phyloP scores from a whole-genome alignment of 768 basidiomycete species.

The Kwoniella newhampshirensis region DNA sequence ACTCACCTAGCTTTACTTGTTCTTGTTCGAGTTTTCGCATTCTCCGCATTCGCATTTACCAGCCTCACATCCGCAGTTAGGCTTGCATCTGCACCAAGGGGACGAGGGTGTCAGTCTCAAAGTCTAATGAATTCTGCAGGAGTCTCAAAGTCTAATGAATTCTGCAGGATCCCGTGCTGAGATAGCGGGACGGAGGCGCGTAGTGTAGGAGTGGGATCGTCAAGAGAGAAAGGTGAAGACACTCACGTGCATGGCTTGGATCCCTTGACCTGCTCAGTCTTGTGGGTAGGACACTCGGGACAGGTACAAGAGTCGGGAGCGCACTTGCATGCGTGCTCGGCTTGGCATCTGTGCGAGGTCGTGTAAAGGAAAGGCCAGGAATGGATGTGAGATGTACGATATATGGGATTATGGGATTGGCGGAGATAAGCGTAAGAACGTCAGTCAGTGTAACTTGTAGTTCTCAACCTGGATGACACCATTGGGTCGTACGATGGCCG shows the following conservation, averaged over 20 bases:
- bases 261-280: slow-evolving; percentile 7
- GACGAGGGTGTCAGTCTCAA: not conserved
- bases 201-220: no score
- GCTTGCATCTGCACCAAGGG: slow-evolving; percentile 9
- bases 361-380: no score
- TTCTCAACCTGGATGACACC: not conserved
- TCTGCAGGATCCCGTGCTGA: no score
- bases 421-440: not conserved
- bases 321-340: slow-evolving; percentile 29
- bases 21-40: slow-evolving; percentile 27
- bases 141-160: not conserved
- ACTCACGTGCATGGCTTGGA: slow-evolving; percentile 22
- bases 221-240: no score
- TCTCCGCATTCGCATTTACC: slow-evolving; percentile 21
- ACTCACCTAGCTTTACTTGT: no score
- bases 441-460: no score
- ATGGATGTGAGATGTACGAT: no score
- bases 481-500: not conserved
- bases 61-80: slow-evolving; percentile 19
- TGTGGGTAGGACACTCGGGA: slow-evolving; percentile 20
- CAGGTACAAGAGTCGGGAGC: slow-evolving; percentile 19
- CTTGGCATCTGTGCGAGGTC: slow-evolving; percentile 28
- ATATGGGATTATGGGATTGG: no score
- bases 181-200: no score
- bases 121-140: no score